phyloP scores from a whole-genome alignment of 2,329 filamentous ascomycete genomes.

The Fusarium nematophilum region DNA sequence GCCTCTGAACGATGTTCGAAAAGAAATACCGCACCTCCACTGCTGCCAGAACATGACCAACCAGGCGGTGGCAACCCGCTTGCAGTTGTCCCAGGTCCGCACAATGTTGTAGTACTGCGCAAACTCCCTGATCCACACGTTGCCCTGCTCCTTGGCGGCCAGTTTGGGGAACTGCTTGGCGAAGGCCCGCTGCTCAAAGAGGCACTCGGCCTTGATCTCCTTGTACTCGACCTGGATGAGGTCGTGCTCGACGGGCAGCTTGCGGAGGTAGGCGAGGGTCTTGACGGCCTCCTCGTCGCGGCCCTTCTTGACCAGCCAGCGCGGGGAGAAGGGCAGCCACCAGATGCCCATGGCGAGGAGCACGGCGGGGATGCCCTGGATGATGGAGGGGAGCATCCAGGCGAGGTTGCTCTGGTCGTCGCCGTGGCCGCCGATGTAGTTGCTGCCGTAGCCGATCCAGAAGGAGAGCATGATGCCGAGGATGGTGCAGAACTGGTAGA shows the following conservation, averaged over 20 bases:
- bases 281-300: conserved; percentile 73
- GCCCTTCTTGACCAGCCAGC: conserved; percentile 79
- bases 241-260: conserved; percentile 70
- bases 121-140: conserved; percentile 56
- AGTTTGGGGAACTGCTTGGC: conserved; percentile 65
- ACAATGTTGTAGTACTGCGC: conserved; percentile 58
- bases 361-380: conserved; percentile 56
- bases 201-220: conserved; percentile 83
- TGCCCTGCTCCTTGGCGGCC: conserved; percentile 54
- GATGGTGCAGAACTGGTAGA: conserved; percentile 66
- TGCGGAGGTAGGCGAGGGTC: conserved; percentile 70
- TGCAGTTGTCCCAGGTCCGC: conserved; percentile 62
- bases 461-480: conserved; percentile 60
- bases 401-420: conserved; percentile 55
- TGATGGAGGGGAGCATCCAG: conserved; percentile 58
- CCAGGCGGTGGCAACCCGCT: conserved; percentile 72
- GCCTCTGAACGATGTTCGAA: neutral
- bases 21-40: conserved; percentile 44
- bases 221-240: conserved; percentile 79
- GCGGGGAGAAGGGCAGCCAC: conserved; percentile 83
- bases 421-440: conserved; percentile 60
- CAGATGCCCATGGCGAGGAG: conserved; percentile 77
- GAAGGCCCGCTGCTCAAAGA: conserved; percentile 79
- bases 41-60: conserved; percentile 71
- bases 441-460: conserved; percentile 59